A percentile compares a stretch with the other conserved stretches of the same genome.
phyloP scores from a whole-genome alignment of 805 yeast species.

The Debaryomyces castellii region DNA sequence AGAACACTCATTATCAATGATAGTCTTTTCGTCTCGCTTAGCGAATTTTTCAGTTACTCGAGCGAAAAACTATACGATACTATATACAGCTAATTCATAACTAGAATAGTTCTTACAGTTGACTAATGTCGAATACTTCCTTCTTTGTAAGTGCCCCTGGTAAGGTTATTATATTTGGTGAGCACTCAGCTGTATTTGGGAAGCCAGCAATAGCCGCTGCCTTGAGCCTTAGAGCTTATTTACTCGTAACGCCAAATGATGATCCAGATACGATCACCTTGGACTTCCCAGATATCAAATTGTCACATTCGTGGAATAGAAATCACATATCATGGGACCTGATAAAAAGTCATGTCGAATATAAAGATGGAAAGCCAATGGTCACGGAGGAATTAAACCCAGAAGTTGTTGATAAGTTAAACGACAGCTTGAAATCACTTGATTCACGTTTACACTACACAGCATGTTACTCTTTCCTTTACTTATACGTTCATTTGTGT shows the following conservation, averaged over 20 bases:
- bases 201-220: constrained; percentile 98
- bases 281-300: constrained; percentile 81
- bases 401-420: constrained; percentile 52
- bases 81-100: background rate
- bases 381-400: constrained; percentile 58
- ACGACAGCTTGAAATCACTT: constrained; percentile 43
- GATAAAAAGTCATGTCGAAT: constrained; percentile 18
- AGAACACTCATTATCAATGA: no score
- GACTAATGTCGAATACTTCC: constrained; percentile 30
- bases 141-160: constrained; percentile 94
- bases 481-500: constrained; percentile 66
- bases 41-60: background rate
- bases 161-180: constrained; percentile 93
- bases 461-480: constrained; percentile 82
- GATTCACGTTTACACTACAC: constrained; percentile 62
- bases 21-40: background rate
- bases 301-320: constrained; percentile 63
- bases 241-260: constrained; percentile 55
- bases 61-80: background rate
- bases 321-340: constrained; percentile 61
- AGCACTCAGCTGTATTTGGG: constrained; percentile 92
- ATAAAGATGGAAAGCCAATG: constrained; percentile 21
- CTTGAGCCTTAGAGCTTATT: constrained; percentile 77
- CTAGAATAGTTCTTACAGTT: background rate
- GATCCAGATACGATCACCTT: constrained; percentile 48